Conservation (phyloP, 2,329 filamentous ascomycete genomes). For the Botrytis sinoallii region DNA sequence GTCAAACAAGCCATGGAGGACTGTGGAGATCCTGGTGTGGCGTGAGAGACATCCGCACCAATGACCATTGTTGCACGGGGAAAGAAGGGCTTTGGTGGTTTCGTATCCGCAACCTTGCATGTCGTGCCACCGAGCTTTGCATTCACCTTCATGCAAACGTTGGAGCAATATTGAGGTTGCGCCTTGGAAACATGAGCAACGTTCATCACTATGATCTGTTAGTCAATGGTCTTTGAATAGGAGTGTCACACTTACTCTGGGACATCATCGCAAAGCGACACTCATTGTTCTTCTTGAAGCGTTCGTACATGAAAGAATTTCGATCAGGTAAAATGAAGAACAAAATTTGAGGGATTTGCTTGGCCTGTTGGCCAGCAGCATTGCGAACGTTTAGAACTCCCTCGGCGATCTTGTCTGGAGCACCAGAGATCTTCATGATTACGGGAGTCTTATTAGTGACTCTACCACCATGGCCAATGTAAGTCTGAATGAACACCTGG, state of each 20-base stretch:
- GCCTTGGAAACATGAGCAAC: constrained; percentile 64
- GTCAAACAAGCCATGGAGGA: constrained; percentile 87
- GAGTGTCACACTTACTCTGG: constrained; percentile 48
- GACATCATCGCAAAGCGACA: constrained; percentile 80
- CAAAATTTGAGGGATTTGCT: constrained; percentile 63
- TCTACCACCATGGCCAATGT: constrained; percentile 58
- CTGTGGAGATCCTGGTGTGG: constrained; percentile 61
- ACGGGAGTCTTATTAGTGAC: constrained; percentile 48
- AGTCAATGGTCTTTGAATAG: background rate
- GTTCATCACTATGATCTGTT: constrained; percentile 58
- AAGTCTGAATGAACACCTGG: constrained; percentile 59
- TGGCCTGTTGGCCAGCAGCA: constrained; percentile 25
- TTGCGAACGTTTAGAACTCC: constrained; percentile 23
- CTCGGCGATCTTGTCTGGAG: constrained; percentile 21
- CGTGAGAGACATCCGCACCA: constrained; percentile 84
- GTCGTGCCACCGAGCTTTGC: constrained; percentile 89
- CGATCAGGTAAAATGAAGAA: constrained; percentile 74
- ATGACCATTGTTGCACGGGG: constrained; percentile 72
- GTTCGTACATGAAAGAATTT: constrained; percentile 70
- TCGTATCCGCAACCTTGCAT: constrained; percentile 39
- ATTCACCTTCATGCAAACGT: constrained; percentile 96
- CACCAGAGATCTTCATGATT: constrained; percentile 32
- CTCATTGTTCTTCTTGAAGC: constrained; percentile 86
- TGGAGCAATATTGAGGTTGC: constrained; percentile 82
- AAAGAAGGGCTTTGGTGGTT: constrained; percentile 41